Percentiles rank a stretch among this genome's conserved stretches.
phyloP scores from a whole-genome alignment of 495 filamentous ascomycete species.

The Massariosphaeria phaeospora region DNA sequence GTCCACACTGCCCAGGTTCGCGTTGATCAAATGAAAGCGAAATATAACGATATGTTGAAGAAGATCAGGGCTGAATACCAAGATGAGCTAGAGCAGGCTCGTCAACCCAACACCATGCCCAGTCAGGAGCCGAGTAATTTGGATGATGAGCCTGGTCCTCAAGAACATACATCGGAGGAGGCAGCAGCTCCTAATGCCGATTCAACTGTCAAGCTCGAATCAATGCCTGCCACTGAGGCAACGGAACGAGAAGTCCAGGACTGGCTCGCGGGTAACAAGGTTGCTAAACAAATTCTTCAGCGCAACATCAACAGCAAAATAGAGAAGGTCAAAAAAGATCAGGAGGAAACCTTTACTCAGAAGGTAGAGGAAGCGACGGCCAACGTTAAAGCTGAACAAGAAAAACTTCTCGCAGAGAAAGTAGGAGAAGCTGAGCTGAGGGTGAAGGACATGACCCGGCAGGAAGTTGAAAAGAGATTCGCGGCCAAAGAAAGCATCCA shows the following conservation, averaged over 20 bases:
- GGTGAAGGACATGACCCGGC: slow-evolving; percentile 45
- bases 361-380: slow-evolving; percentile 36
- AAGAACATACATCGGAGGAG: too few species aligned
- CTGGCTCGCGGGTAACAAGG: slow-evolving; percentile 50
- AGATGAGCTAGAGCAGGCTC: slow-evolving; percentile 12
- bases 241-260: slow-evolving; percentile 55
- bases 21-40: slow-evolving; percentile 45
- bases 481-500: slow-evolving; percentile 73
- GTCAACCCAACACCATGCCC: not conserved
- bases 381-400: slow-evolving; percentile 40
- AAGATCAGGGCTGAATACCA: slow-evolving; percentile 48
- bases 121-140: too few species aligned
- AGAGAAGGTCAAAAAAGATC: slow-evolving; percentile 3
- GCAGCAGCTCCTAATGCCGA: not conserved
- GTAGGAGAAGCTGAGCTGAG: slow-evolving; percentile 27
- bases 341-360: slow-evolving; percentile 37
- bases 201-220: slow-evolving; percentile 1
- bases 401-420: slow-evolving; percentile 40
- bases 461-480: slow-evolving; percentile 54
- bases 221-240: slow-evolving; percentile 20
- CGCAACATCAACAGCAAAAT: slow-evolving; percentile 56
- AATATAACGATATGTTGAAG: slow-evolving; percentile 47
- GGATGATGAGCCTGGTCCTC: too few species aligned
- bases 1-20: slow-evolving; percentile 31
- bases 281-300: slow-evolving; percentile 59